Evolutionary conservation across 2,329 filamentous ascomycete genomes (phyloP), one percentile per base, ranked within the genome.

Genomic region (Diaporthe sp.): DNA sequence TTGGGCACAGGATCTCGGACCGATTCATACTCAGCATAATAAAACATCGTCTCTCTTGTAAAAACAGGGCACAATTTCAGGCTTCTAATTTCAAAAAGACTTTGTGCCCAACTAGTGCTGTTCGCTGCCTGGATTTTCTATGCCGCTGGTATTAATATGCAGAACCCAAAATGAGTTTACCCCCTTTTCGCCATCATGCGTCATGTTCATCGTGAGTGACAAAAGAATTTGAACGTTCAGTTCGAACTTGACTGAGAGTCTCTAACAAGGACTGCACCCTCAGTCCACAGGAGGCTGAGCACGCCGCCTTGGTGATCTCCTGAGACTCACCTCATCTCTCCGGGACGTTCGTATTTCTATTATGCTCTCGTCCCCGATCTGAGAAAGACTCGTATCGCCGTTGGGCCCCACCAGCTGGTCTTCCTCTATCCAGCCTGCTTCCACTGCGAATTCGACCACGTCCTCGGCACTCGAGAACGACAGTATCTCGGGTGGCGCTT

Each of bases 391-490:
- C 17, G 75, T 61, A 25, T 70, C 70, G 15, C 55, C 71, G 13
- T 25, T 61, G 7, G 44, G 46, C 3, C 70, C 68, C 34, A 85
- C 81, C 55, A 92, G 80, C 81, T 92, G 90, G 25, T 85, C 85
- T 78, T 89, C 86, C 1, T 84, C 85, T 60, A 92, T 83, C 90
- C 90, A 92, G 8, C 89, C 90, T 1, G 88, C 85, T 81, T 92
- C 90, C 15, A 90, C 84, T 4, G 89, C 89, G 79, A 90, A 92
- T 68, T 86, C 84, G 44, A 92, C 88, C 25, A 91, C 85, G 76
- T 91, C 90, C 17, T 86, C 89, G 2, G 90, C 90, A 65, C 87
- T 88, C 3, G 85, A 85, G 78, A 92, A 92, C 44, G 87, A 87
- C 10, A 89, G 86, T 5, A 89, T 81, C 15, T 81, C 81, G 8